These are phyloP conservation scores for Lactarius hengduanensis DNA, from an alignment of 768 basidiomycete species.

Conservation along the genomic window DNA sequence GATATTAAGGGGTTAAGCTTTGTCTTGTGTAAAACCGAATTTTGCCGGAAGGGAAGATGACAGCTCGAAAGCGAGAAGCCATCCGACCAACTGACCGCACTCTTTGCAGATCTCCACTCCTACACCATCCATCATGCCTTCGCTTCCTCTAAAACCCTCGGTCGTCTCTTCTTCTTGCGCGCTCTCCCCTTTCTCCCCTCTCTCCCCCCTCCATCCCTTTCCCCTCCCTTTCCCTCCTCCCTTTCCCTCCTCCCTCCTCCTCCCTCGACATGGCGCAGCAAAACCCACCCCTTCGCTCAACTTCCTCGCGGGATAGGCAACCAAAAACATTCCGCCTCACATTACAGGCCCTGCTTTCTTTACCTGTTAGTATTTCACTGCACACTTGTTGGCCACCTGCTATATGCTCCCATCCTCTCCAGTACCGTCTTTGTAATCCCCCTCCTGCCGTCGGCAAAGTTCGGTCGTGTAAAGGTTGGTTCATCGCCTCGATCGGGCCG, in stretches of 20 bases:
- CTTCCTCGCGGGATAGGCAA: slow-evolving; percentile 29
- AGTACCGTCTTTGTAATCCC: slow-evolving; percentile 61
- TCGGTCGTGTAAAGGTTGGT: slow-evolving; percentile 57
- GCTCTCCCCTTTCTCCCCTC: neutral
- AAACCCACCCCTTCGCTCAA: neutral
- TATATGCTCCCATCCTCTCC: neutral
- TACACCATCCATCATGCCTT: neutral
- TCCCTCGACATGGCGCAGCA: slow-evolving; percentile 17
- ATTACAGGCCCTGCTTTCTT: slow-evolving; percentile 37
- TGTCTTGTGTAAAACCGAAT: neutral
- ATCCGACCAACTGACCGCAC: neutral
- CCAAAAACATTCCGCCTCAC: slow-evolving; percentile 38
- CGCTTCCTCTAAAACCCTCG: slow-evolving; percentile 23
- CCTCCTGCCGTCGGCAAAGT: slow-evolving; percentile 68
- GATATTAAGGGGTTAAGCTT: slow-evolving; percentile 2
- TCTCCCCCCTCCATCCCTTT: neutral
- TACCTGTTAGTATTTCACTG: slow-evolving; percentile 40
- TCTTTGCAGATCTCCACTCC: slow-evolving; percentile 16
- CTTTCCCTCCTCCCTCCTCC: neutral
- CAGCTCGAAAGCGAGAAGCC: slow-evolving; percentile 18
- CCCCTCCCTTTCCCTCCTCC: neutral
- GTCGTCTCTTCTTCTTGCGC: neutral
- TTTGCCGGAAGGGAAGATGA: slow-evolving; percentile 12
- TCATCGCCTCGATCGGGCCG: neutral
- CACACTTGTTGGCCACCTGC: neutral